A percentile compares a stretch with the other conserved stretches of the same genome.
phyloP scores from a whole-genome alignment of 2,329 filamentous ascomycete genomes.

The Phialophora expanda region DNA sequence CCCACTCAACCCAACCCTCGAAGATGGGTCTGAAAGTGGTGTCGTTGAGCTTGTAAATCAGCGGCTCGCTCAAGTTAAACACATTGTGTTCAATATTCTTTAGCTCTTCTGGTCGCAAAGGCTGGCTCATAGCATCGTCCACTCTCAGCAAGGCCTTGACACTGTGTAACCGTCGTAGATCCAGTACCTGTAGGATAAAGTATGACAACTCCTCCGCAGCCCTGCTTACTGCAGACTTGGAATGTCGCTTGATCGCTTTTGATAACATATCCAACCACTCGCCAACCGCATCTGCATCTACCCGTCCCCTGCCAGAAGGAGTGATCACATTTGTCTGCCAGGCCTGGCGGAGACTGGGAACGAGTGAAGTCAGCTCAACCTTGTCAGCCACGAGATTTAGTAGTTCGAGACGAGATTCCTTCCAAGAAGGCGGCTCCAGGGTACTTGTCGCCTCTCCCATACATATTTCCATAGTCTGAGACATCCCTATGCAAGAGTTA shows the following conservation, averaged over 20 bases:
- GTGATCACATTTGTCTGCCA: not conserved
- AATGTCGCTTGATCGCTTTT: slow-evolving; percentile 63
- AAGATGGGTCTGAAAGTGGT: slow-evolving; percentile 92
- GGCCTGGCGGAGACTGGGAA: slow-evolving; percentile 68
- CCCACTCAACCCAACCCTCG: slow-evolving; percentile 82
- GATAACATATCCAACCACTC: slow-evolving; percentile 28
- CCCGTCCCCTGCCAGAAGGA: slow-evolving; percentile 62
- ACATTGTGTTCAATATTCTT: slow-evolving; percentile 67
- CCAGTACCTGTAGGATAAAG: slow-evolving; percentile 61
- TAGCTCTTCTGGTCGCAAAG: slow-evolving; percentile 38
- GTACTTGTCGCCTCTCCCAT: not conserved
- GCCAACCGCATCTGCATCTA: slow-evolving; percentile 60
- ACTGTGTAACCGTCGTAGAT: slow-evolving; percentile 50
- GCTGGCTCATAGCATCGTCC: slow-evolving; percentile 31
- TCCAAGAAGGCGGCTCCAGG: slow-evolving; percentile 51
- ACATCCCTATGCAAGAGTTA: slow-evolving; percentile 11
- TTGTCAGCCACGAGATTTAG: slow-evolving; percentile 76
- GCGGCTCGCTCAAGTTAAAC: slow-evolving; percentile 77
- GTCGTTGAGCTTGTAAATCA: slow-evolving; percentile 97
- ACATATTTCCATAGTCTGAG: not conserved
- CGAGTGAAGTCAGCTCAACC: slow-evolving; percentile 76
- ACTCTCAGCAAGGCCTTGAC: slow-evolving; percentile 37
- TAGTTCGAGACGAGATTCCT: slow-evolving; percentile 70
- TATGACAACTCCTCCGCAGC: slow-evolving; percentile 72
- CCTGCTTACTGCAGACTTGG: slow-evolving; percentile 79